Evolutionary conservation across 2,329 filamentous ascomycete species (phyloP).

Genomic region (Hortaea werneckii): DNA sequence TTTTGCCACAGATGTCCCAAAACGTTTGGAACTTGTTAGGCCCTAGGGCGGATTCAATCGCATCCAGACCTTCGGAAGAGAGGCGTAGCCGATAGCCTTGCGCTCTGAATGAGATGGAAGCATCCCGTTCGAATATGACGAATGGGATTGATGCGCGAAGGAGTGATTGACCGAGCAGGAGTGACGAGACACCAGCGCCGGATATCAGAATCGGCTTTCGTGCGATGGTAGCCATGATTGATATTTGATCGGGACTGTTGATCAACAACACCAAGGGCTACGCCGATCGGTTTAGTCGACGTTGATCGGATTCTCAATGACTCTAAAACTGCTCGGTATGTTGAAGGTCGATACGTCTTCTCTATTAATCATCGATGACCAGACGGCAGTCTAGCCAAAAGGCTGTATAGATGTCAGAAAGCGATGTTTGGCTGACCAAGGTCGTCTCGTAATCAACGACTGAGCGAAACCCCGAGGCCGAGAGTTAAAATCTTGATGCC

Average conservation of each 20-base stretch:
- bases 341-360: too few relatives aligned
- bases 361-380: too few relatives aligned
- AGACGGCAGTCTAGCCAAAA: too few relatives aligned
- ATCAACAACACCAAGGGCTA: too few relatives aligned
- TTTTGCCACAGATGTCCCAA: slow-evolving; percentile 51
- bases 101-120: slow-evolving; percentile 45
- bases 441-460: too few relatives aligned
- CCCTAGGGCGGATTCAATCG: slow-evolving; percentile 48
- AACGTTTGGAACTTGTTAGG: slow-evolving; percentile 40
- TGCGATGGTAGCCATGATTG: background rate
- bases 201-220: slow-evolving; percentile 30
- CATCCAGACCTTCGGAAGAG: slow-evolving; percentile 46
- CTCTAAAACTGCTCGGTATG: too few relatives aligned
- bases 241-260: background rate
- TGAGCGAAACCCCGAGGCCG: too few relatives aligned
- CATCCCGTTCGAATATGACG: slow-evolving; percentile 34
- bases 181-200: slow-evolving; percentile 30
- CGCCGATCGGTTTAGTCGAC: too few relatives aligned
- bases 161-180: slow-evolving; percentile 30
- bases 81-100: slow-evolving; percentile 55
- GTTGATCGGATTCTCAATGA: too few relatives aligned
- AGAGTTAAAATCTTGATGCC: too few relatives aligned
- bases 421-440: too few relatives aligned
- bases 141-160: slow-evolving; percentile 28
- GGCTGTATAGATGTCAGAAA: too few relatives aligned